These are phyloP conservation scores for Penicillium waksmanii DNA, from an alignment of 495 filamentous ascomycete genomes.

Conservation along the genomic window DNA sequence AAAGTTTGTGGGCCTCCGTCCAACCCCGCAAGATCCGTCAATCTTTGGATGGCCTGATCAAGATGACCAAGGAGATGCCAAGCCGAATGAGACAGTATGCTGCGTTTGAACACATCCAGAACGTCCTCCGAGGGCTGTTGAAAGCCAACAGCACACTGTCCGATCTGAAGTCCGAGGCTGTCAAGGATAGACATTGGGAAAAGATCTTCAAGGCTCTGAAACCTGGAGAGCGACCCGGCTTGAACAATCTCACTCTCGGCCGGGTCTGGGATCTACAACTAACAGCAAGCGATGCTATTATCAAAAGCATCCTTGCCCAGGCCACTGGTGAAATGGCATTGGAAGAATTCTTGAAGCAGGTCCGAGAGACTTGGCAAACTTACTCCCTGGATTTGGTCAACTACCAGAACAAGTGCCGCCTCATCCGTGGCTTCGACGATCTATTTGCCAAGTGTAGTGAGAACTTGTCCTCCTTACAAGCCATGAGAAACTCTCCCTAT, in stretches of 20 bases:
- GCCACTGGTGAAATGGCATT: slow-evolving; percentile 98
- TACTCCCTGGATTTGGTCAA: slow-evolving; percentile 93
- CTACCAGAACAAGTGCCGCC: slow-evolving; percentile 95
- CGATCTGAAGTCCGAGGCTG: slow-evolving; percentile 95
- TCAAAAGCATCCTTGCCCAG: slow-evolving; percentile 90
- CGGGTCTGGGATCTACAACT: slow-evolving; percentile 98
- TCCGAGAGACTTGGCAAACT: slow-evolving; percentile 94
- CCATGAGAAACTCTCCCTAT: slow-evolving; percentile 98
- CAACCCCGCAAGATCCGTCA: slow-evolving; percentile 89
- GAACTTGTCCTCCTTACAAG: slow-evolving; percentile 94
- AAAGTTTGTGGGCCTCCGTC: slow-evolving; percentile 89
- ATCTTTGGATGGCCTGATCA: slow-evolving; percentile 86
- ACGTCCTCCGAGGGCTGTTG: slow-evolving; percentile 80
- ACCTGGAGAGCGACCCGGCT: slow-evolving; percentile 86
- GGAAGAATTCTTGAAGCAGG: slow-evolving; percentile 96
- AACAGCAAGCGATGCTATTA: slow-evolving; percentile 77
- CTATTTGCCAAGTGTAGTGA: slow-evolving; percentile 98
- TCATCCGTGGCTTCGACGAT: slow-evolving; percentile 98
- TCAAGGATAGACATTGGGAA: slow-evolving; percentile 94
- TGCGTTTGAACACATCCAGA: slow-evolving; percentile 97
- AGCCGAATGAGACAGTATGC: slow-evolving; percentile 99
- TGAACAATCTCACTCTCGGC: slow-evolving; percentile 90
- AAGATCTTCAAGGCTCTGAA: slow-evolving; percentile 96
- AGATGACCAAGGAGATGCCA: slow-evolving; percentile 99
- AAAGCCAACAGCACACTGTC: slow-evolving; percentile 86